These are phyloP conservation scores for Grosmannia clavigera DNA, from an alignment of 2,329 filamentous ascomycete species.

Conservation along the genomic window DNA sequence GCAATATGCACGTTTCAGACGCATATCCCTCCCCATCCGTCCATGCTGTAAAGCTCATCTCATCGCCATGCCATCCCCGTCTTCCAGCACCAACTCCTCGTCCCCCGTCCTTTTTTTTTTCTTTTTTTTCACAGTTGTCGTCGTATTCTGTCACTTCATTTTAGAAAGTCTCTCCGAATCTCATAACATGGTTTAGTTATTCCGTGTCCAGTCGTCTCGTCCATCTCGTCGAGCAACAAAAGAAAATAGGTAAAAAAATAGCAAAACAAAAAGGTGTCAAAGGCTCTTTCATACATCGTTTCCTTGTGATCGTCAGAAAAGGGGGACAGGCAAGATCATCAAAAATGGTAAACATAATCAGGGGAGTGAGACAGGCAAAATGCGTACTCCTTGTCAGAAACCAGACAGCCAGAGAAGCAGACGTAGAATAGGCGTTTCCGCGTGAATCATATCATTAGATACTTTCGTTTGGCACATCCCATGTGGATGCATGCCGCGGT, in stretches of 20 bases:
- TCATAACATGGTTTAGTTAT: slow-evolving; percentile 2
- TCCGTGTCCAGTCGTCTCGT: neutral
- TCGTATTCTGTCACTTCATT: slow-evolving; percentile 2
- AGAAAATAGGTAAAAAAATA: slow-evolving; percentile 1
- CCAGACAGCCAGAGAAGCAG: slow-evolving; percentile 1
- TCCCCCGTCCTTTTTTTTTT: neutral
- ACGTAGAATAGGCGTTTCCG: slow-evolving; percentile 5
- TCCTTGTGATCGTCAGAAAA: slow-evolving; percentile 3
- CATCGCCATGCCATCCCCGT: neutral
- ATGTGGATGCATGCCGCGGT: slow-evolving; percentile 1
- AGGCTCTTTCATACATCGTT: slow-evolving; percentile 3
- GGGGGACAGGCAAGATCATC: neutral
- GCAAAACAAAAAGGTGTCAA: slow-evolving; percentile 1
- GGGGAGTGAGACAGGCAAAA: neutral
- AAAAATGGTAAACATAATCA: neutral
- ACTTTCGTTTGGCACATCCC: slow-evolving; percentile 6
- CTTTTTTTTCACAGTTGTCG: neutral
- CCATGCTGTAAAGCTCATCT: neutral
- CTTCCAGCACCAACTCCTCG: neutral
- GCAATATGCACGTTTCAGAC: neutral
- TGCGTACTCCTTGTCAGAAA: neutral
- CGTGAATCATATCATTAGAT: slow-evolving; percentile 1
- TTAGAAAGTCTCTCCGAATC: slow-evolving; percentile 1
- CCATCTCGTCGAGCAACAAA: slow-evolving; percentile 1
- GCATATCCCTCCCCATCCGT: neutral